Evolutionary conservation across 257 asterid species (phyloP).

Genomic region (Vinca minor): DNA sequence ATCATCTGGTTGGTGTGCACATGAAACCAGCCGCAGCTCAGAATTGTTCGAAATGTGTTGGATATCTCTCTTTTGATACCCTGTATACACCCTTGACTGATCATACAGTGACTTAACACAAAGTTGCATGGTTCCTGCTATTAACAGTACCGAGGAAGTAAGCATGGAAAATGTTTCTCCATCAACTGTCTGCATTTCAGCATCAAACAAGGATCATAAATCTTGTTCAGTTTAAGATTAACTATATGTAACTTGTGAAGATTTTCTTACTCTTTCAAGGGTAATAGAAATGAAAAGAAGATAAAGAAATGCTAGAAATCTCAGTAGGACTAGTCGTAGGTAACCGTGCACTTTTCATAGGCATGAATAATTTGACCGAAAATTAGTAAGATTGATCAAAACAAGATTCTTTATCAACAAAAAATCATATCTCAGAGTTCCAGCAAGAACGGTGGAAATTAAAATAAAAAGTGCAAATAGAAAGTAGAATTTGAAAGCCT

Average conservation of each 20-base stretch:
- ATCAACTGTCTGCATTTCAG: conserved; percentile 13
- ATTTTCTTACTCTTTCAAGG: neutral
- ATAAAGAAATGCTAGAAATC: neutral
- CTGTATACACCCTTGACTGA: conserved; percentile 24
- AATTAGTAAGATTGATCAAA: neutral
- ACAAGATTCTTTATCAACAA: neutral
- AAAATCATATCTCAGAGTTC: neutral
- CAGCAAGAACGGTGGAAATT: too few relatives aligned
- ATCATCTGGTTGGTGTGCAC: conserved; percentile 29
- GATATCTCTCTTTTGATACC: conserved; percentile 36
- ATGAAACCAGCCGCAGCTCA: conserved; percentile 28
- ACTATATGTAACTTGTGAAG: neutral
- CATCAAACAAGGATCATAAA: neutral
- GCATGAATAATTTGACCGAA: neutral
- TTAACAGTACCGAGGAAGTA: conserved; percentile 19
- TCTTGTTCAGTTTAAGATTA: neutral
- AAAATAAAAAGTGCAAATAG: neutral
- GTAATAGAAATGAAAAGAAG: neutral
- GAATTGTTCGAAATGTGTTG: conserved; percentile 21
- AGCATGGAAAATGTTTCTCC: conserved; percentile 22
- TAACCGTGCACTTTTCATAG: neutral
- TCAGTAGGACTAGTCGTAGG: neutral
- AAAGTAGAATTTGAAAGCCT: neutral
- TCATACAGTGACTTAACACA: conserved; percentile 26
- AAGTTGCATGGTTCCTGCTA: conserved; percentile 18